phyloP scores from a whole-genome alignment of 768 basidiomycete species.

The Hirschioporus abietinus region DNA sequence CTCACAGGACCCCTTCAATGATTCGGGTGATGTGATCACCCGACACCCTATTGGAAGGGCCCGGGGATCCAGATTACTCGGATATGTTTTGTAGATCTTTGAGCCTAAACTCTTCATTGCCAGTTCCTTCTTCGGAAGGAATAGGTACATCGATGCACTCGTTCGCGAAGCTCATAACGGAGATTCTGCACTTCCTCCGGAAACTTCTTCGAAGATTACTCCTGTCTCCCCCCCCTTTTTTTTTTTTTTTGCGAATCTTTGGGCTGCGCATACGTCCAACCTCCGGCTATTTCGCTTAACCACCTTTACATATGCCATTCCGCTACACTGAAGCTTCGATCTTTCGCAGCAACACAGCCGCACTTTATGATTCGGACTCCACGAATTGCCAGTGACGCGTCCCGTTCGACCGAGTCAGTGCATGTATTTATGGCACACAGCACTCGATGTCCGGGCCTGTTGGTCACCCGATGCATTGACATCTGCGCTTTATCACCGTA shows the following conservation, averaged over 20 bases:
- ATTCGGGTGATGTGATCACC: too few relatives aligned
- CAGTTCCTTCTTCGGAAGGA: background rate
- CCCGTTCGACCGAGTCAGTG: background rate
- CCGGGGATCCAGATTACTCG: background rate
- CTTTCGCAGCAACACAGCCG: background rate
- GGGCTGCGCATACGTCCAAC: background rate
- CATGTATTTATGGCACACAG: background rate
- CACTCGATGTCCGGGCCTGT: background rate
- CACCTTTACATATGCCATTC: background rate
- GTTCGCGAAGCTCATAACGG: background rate
- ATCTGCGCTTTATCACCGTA: background rate
- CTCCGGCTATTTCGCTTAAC: background rate
- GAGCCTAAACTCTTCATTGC: background rate
- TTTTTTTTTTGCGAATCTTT: background rate
- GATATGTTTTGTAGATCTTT: background rate
- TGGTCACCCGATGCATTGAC: background rate
- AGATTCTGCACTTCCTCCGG: background rate
- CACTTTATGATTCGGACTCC: background rate
- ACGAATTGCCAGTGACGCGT: background rate
- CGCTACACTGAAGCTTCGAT: background rate
- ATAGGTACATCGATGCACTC: background rate
- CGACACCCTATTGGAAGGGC: too few relatives aligned
- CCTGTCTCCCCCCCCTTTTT: background rate
- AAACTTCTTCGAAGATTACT: too few relatives aligned
- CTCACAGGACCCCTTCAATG: too few relatives aligned